A percentile compares a stretch with the other conserved stretches of the same genome.
phyloP scores from a whole-genome alignment of 2,329 filamentous ascomycete species.

The Cercospora zeina region DNA sequence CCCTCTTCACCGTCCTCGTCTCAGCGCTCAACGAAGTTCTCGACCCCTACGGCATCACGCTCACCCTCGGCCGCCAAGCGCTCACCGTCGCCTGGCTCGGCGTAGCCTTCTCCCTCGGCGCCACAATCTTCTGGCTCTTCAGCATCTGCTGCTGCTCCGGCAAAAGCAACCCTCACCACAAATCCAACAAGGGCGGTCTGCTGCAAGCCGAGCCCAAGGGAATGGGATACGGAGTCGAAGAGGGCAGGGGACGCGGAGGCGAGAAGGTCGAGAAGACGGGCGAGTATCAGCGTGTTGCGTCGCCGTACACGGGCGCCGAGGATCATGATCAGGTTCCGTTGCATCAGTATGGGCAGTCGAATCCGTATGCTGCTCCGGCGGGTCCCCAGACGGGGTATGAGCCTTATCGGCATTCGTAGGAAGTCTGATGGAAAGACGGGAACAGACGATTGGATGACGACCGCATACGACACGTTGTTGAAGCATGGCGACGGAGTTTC shows the following conservation, averaged over 20 bases:
- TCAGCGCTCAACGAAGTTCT: constrained; percentile 67
- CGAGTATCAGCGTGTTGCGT: constrained; percentile 58
- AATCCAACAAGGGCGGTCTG: constrained; percentile 44
- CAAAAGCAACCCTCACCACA: constrained; percentile 52
- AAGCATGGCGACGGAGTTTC: constrained; percentile 27
- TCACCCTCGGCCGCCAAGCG: constrained; percentile 66
- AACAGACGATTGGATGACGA: not conserved
- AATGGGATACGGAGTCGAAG: constrained; percentile 29
- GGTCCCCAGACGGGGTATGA: constrained; percentile 49
- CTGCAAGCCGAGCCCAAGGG: constrained; percentile 38
- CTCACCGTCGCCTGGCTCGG: constrained; percentile 76
- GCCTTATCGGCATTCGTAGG: constrained; percentile 43
- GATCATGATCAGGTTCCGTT: constrained; percentile 37
- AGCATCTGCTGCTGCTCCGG: constrained; percentile 90
- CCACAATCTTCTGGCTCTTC: constrained; percentile 86
- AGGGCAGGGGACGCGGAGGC: constrained; percentile 33
- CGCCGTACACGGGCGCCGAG: constrained; percentile 42
- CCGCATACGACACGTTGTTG: not conserved
- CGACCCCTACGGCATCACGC: constrained; percentile 69
- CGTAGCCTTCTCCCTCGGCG: constrained; percentile 71
- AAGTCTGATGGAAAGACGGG: not conserved
- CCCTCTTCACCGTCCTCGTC: constrained; percentile 68
- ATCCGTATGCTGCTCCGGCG: constrained; percentile 34
- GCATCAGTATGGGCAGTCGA: constrained; percentile 28
- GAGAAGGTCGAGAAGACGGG: constrained; percentile 60